phyloP scores from a whole-genome alignment of 2,329 filamentous ascomycete genomes.

The Sporothrix luriei region DNA sequence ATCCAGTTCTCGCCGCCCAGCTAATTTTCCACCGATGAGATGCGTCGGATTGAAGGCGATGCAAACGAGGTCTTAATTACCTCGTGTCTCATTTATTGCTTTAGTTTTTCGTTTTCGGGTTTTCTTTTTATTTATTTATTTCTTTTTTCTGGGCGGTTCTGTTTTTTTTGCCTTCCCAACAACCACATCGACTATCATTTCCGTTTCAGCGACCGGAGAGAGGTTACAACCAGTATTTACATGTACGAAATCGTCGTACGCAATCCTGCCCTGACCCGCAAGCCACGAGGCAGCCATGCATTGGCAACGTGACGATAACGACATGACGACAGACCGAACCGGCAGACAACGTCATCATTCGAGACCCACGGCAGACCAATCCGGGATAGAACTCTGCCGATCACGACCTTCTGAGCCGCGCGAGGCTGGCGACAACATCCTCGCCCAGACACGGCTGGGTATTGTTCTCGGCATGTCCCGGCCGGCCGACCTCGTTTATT shows the following conservation, averaged over 20 bases:
- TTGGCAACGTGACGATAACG: too few species aligned
- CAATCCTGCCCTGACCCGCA: not conserved
- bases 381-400: not conserved
- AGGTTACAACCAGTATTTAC: not conserved
- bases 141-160: not conserved
- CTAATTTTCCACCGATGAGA: slow-evolving; percentile 31
- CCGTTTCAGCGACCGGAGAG: not conserved
- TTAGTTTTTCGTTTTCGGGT: not conserved
- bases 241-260: too few species aligned
- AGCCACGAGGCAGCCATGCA: slow-evolving; percentile 17
- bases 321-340: not conserved
- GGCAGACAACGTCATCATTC: not conserved
- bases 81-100: not conserved
- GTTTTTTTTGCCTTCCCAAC: not conserved
- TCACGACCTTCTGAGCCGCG: not conserved
- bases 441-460: too few species aligned
- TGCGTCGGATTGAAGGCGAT: slow-evolving; percentile 2
- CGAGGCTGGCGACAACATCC: not conserved
- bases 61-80: too few species aligned
- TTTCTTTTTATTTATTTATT: not conserved
- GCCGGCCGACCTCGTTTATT: not conserved
- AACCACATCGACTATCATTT: not conserved
- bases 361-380: not conserved
- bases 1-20: not conserved
- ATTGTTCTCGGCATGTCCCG: not conserved